Evolutionary conservation across 192 early-diverging fungal genomes (phyloP), one percentile per base, ranked within the genome.

Genomic region (Entophlyctis luteolus): DNA sequence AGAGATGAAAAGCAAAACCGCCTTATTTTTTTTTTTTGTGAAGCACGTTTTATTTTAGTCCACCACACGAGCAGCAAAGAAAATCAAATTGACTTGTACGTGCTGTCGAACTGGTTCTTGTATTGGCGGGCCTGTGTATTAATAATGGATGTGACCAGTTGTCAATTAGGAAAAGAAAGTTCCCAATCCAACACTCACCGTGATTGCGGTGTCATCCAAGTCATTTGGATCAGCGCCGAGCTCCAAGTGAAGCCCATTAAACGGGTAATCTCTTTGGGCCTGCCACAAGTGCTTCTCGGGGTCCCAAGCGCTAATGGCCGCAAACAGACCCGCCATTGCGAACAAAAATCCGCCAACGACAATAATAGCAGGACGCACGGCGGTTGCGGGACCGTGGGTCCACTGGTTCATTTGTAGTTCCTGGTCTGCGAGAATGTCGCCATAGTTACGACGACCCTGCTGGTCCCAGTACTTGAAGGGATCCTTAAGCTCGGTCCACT

Each of bases 381-480:
- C 65, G 20, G 45, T 33, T 34, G 73, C 73, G 6, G 74, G 72
- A 37, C 79, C 82, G 48, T 77, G 72, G 37, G 67, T 52, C 74
- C 63, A 76, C 36, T 60, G 38, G 49, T 84, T 76, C 28, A 72
- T 74, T 59, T 74, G 75, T 38, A 75, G 59, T 39, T 76, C 79
- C 42, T 79, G 68, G 55, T 77, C 76, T 25, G 77, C 50, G 22
- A 81, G 25, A 18, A 84, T 58, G 34, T 84, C 82, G 25, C 82
- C 82, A 57, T 79, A 84, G 42, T 84, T 71, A 25, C 82, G 47
- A 4, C 79, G 66, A 16, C 75, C 79, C 73, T 84, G 82, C 63
- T 77, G 68, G 68, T 84, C 82, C 82, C 82, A 84, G 72, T 84
- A 81, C 62, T 69, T 69, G 67, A 63, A 76, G 10, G 82, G 79